A percentile compares a stretch with the other conserved stretches of the same genome.
These are phyloP conservation scores for Vicia villosa DNA, from an alignment of 306 rosid species.

Conservation along the genomic window DNA sequence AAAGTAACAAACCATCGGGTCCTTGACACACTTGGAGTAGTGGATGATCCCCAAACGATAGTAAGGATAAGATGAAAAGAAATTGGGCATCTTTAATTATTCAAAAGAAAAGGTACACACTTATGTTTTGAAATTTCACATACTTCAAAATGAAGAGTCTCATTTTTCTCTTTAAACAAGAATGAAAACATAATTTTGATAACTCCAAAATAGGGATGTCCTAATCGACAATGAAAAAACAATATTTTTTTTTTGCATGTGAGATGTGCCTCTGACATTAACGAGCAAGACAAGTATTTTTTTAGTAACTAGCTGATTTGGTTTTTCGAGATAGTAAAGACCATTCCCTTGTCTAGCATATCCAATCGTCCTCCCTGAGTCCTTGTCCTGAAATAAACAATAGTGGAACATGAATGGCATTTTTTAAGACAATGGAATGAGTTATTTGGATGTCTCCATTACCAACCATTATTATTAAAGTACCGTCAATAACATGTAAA, in stretches of 20 bases:
- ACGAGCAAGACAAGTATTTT: not conserved
- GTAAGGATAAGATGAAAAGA: not conserved
- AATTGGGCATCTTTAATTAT: not conserved
- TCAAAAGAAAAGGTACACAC: not conserved
- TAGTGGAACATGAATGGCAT: not conserved
- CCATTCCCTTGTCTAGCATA: not conserved
- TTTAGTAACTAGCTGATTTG: not conserved
- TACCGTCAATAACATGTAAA: not conserved
- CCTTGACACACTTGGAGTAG: not conserved
- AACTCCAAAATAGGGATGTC: conserved; percentile 2
- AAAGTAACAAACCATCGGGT: not conserved
- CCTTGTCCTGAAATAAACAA: not conserved
- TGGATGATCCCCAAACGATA: not conserved
- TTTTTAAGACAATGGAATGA: not conserved
- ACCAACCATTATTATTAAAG: not conserved
- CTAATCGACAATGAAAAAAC: not conserved
- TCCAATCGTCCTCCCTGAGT: not conserved
- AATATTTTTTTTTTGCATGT: not conserved
- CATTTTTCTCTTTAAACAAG: not conserved
- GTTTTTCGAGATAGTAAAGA: not conserved
- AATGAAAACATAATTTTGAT: not conserved
- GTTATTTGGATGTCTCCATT: not conserved
- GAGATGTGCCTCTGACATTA: not conserved
- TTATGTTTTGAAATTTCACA: not conserved
- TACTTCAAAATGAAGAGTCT: not conserved